Conservation (phyloP, 805 yeast genomes). For the Torulaspora maleeae region DNA sequence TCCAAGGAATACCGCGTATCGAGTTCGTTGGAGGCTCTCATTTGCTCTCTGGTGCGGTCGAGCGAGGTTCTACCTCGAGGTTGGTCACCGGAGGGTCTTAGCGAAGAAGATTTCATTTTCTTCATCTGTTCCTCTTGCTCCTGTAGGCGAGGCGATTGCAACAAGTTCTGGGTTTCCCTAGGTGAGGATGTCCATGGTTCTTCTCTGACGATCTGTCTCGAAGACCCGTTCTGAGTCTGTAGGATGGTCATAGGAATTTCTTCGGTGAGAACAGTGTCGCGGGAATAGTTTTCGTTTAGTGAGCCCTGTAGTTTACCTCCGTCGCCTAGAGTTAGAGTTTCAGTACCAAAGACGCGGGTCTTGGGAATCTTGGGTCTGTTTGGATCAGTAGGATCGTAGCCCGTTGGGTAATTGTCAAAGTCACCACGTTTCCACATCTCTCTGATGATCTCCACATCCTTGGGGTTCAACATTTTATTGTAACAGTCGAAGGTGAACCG, state of each 20-base stretch:
- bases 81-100: constrained; percentile 9
- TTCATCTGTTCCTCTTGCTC: constrained; percentile 5
- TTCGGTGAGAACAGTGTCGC: constrained; percentile 36
- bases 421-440: constrained; percentile 67
- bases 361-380: constrained; percentile 50
- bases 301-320: constrained; percentile 25
- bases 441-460: constrained; percentile 67
- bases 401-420: constrained; percentile 57
- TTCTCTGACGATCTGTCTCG: constrained; percentile 24
- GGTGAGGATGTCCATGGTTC: constrained; percentile 24
- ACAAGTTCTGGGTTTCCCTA: constrained; percentile 27
- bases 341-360: constrained; percentile 37
- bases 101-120: constrained; percentile 2
- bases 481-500: constrained; percentile 57
- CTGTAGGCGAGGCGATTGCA: constrained; percentile 23
- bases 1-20: constrained; percentile 39
- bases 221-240: constrained; percentile 28
- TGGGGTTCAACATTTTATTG: constrained; percentile 51
- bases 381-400: constrained; percentile 80
- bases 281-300: constrained; percentile 20
- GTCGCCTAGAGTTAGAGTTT: constrained; percentile 29
- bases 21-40: constrained; percentile 37
- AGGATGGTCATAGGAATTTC: constrained; percentile 38
- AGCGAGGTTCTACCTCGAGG: constrained; percentile 33
- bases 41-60: constrained; percentile 37